Conservation (phyloP, 2,329 filamentous ascomycete species). For the Diplodia seriata region DNA sequence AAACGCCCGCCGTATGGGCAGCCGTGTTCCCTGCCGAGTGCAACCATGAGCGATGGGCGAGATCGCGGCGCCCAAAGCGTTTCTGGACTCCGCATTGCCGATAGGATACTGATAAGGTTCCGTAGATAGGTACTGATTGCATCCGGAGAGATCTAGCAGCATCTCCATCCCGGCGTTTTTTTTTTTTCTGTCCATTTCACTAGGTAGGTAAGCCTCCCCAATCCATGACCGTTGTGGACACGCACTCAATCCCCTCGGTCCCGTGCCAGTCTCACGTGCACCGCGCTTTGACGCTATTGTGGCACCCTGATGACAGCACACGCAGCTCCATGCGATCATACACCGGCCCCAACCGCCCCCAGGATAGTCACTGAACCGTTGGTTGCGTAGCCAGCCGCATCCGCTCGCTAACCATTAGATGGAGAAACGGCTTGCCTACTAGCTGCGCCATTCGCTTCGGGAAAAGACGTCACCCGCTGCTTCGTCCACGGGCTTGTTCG, state of each 20-base stretch:
- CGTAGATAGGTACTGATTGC: neutral
- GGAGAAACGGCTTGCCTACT: no score
- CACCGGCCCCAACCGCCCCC: neutral
- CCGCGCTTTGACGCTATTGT: neutral
- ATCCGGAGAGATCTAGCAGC: neutral
- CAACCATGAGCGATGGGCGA: no score
- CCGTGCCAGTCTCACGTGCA: neutral
- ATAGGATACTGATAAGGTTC: no score
- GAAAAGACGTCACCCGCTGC: no score
- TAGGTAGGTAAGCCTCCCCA: no score
- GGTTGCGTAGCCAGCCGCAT: neutral
- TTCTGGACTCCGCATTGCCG: neutral
- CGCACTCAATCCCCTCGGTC: neutral
- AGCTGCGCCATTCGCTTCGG: no score
- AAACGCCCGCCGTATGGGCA: no score
- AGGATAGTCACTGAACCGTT: neutral
- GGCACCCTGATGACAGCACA: conserved; percentile 9
- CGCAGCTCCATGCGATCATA: neutral
- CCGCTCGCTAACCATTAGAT: neutral
- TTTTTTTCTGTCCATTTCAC: no score
- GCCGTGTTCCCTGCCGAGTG: neutral
- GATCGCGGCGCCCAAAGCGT: no score
- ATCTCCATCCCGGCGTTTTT: neutral
- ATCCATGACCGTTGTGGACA: no score
- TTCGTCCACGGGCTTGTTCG: no score